Conservation (phyloP, 106 monocot genomes). For the Narthecium ossifragum region DNA sequence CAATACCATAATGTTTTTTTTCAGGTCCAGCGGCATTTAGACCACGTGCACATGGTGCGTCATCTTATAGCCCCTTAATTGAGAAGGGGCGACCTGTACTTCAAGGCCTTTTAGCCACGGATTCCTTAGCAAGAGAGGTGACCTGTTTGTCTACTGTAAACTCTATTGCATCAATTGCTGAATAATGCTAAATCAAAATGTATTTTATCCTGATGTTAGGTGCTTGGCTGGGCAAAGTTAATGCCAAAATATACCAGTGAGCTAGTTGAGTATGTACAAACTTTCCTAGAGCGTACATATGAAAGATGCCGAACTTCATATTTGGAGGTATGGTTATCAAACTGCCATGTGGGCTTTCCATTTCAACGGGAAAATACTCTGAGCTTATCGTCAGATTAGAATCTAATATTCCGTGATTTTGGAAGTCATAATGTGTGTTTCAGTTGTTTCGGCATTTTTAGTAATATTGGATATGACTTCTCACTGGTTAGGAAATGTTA, state of each 20-base stretch:
- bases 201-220: conserved; percentile 32
- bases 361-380: no score
- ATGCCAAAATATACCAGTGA: conserved; percentile 92
- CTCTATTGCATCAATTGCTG: conserved; percentile 6
- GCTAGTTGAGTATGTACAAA: conserved; percentile 93
- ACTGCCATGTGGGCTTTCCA: no score
- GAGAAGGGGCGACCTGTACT: conserved; percentile 90
- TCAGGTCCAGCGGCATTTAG: conserved; percentile 96
- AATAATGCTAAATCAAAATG: not conserved
- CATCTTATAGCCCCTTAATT: conserved; percentile 52
- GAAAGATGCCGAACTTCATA: conserved; percentile 92
- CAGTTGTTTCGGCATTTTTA: no score
- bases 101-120: conserved; percentile 88
- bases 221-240: conserved; percentile 86
- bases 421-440: no score
- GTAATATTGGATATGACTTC: no score
- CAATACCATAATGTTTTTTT: conserved; percentile 3
- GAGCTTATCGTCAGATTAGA: no score
- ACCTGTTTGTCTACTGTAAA: not conserved
- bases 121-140: conserved; percentile 91
- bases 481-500: no score
- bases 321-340: conserved; percentile 98
- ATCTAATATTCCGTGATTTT: no score
- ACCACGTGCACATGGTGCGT: conserved; percentile 56
- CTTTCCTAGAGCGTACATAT: conserved; percentile 89